Conservation (phyloP, 2,329 filamentous ascomycete genomes). For the Colletotrichum incanum region DNA sequence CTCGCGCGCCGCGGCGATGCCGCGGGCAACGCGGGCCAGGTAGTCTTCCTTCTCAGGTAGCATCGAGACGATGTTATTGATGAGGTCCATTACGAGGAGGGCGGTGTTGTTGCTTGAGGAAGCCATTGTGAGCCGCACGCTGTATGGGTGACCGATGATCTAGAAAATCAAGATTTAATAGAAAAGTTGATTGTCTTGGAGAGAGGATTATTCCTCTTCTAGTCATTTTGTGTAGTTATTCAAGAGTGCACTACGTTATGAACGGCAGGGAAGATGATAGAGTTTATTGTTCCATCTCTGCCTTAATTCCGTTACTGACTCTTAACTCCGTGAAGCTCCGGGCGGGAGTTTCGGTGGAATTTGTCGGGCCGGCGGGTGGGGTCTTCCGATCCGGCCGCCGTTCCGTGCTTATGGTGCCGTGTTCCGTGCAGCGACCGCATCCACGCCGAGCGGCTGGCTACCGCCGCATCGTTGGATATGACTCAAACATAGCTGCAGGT, state of each 20-base stretch:
- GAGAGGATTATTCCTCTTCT: neutral
- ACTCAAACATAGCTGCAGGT: neutral
- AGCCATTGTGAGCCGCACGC: neutral
- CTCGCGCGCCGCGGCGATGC: constrained; percentile 4
- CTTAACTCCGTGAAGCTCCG: neutral
- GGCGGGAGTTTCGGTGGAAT: neutral
- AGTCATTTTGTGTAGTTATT: neutral
- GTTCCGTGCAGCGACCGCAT: neutral
- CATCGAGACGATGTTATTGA: neutral
- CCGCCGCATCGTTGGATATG: neutral
- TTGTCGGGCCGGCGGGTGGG: neutral
- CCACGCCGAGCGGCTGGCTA: neutral
- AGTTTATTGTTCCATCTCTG: neutral
- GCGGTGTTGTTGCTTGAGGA: neutral
- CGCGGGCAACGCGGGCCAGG: constrained; percentile 1
- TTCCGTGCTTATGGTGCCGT: neutral
- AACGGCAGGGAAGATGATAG: neutral
- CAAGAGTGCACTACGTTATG: too few relatives aligned
- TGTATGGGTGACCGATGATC: too few relatives aligned
- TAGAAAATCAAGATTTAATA: too few relatives aligned
- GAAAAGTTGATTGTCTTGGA: neutral
- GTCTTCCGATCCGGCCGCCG: neutral
- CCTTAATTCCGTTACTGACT: neutral
- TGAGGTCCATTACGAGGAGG: constrained; percentile 15
- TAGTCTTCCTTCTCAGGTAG: neutral